Conservation (phyloP, 2,329 filamentous ascomycete species). For the Colletotrichum agaves region DNA sequence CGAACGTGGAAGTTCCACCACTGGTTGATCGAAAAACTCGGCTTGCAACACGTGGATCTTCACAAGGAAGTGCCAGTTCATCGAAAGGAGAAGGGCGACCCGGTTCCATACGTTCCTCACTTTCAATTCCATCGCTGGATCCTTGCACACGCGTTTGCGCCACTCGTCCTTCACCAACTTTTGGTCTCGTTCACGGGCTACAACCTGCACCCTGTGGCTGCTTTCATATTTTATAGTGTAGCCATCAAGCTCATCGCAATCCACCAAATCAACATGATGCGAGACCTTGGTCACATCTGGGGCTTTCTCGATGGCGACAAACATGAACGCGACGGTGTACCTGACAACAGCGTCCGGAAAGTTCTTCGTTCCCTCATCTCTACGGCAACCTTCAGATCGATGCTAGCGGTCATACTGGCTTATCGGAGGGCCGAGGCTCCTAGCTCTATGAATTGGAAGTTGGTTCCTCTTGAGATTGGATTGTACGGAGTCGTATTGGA, state of each 20-base stretch:
- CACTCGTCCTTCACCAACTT: slow-evolving; percentile 51
- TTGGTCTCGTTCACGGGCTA: slow-evolving; percentile 46
- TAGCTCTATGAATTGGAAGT: slow-evolving; percentile 45
- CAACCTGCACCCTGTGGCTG: slow-evolving; percentile 44
- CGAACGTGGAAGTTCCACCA: slow-evolving; percentile 47
- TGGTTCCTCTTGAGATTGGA: slow-evolving; percentile 51
- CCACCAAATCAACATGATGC: slow-evolving; percentile 50
- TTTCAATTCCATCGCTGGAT: slow-evolving; percentile 52
- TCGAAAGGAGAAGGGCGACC: slow-evolving; percentile 53
- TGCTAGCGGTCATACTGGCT: slow-evolving; percentile 48
- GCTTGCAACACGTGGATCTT: slow-evolving; percentile 43
- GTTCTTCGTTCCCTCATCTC: slow-evolving; percentile 47
- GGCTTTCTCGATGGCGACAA: slow-evolving; percentile 58
- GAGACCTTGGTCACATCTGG: slow-evolving; percentile 49
- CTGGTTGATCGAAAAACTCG: slow-evolving; percentile 46
- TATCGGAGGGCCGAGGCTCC: slow-evolving; percentile 43
- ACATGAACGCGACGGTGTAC: slow-evolving; percentile 55
- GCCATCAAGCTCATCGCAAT: slow-evolving; percentile 54
- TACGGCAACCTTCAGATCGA: slow-evolving; percentile 46
- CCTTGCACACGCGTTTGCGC: slow-evolving; percentile 49
- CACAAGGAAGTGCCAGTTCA: slow-evolving; percentile 50
- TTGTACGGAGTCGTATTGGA: slow-evolving; percentile 55
- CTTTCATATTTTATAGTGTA: slow-evolving; percentile 50
- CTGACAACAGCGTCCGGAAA: slow-evolving; percentile 50
- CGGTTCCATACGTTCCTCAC: slow-evolving; percentile 52